These are phyloP conservation scores for Giardia duodenalis DNA, from an alignment of 208 protist genomes.

Conservation along the genomic window DNA sequence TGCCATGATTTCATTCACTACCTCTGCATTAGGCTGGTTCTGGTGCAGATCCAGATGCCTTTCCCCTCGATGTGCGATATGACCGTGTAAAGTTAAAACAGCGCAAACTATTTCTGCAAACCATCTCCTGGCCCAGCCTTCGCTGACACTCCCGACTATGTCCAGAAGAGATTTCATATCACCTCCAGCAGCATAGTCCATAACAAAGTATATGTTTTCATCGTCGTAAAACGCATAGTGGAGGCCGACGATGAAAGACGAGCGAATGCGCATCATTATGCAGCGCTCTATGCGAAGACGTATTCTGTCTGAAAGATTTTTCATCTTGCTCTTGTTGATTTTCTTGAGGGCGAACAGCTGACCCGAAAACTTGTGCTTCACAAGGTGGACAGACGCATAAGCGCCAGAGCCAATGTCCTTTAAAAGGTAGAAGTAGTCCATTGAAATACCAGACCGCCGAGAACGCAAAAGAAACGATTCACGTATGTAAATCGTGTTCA, in stretches of 20 bases:
- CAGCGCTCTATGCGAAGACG: not conserved
- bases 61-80: too few relatives aligned
- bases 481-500: not conserved
- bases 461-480: not conserved
- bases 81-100: not conserved
- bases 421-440: not conserved
- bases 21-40: too few relatives aligned
- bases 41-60: too few relatives aligned
- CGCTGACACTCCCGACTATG: not conserved
- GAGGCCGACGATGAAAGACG: not conserved
- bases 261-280: not conserved
- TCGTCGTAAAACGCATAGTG: not conserved
- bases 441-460: not conserved
- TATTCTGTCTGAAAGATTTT: not conserved
- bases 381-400: not conserved
- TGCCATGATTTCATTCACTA: too few relatives aligned
- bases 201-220: not conserved
- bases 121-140: not conserved
- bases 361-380: not conserved
- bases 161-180: not conserved
- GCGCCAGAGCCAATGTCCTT: not conserved
- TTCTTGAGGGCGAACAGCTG: not conserved
- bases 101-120: not conserved
- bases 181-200: not conserved
- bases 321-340: not conserved